These are phyloP conservation scores for Wickerhamiella pararugosa DNA, from an alignment of 1,139 yeast species.

Conservation along the genomic window DNA sequence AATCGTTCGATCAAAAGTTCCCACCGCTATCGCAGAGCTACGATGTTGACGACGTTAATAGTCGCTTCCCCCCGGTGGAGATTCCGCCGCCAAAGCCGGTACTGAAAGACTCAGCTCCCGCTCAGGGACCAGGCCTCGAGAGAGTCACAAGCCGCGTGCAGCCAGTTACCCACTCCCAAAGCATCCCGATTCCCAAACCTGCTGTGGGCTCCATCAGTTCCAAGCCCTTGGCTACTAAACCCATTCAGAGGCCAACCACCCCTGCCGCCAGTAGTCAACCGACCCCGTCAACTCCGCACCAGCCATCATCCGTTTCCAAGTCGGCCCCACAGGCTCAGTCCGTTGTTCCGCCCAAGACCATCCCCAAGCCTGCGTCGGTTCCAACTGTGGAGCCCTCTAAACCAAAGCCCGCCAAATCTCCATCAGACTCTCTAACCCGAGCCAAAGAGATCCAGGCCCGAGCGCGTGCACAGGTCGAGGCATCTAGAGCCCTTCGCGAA, in stretches of 20 bases:
- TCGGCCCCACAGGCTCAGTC: neutral
- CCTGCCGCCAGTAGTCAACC: neutral
- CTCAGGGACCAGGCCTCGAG: neutral
- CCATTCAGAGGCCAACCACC: neutral
- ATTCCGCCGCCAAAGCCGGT: neutral
- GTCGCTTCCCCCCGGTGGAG: neutral
- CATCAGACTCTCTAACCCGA: neutral
- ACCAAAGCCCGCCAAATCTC: neutral
- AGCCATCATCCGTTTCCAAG: neutral
- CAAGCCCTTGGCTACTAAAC: no score
- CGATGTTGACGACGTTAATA: neutral
- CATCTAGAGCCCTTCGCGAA: constrained; percentile 7
- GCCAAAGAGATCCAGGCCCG: constrained; percentile 7
- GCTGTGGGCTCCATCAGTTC: no score
- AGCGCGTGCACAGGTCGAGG: constrained; percentile 9
- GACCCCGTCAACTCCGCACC: neutral
- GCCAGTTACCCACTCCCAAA: no score
- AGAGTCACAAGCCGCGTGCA: no score
- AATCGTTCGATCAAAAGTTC: neutral
- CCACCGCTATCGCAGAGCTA: neutral
- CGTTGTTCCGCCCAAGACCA: constrained; percentile 2
- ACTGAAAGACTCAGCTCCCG: neutral
- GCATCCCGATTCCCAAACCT: no score
- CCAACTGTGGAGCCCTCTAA: neutral
- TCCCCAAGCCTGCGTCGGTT: neutral